phyloP scores from a whole-genome alignment of 495 filamentous ascomycete genomes.

The Hyaloscypha bicolor region DNA sequence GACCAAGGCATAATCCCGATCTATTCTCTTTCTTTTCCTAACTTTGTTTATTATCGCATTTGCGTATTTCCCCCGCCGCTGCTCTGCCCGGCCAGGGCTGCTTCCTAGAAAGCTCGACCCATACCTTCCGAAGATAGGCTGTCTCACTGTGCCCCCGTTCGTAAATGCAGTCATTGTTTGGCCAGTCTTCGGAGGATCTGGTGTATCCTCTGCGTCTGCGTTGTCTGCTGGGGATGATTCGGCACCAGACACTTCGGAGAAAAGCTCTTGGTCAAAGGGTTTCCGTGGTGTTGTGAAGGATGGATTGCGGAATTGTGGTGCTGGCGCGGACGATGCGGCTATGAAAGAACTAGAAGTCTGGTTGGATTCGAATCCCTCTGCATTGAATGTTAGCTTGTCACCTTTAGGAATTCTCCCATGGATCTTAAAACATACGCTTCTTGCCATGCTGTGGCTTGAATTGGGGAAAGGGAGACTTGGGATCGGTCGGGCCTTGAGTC shows the following conservation, averaged over 20 bases:
- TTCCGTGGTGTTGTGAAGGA: constrained; percentile 83
- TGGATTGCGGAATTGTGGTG: constrained; percentile 60
- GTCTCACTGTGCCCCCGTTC: constrained; percentile 44
- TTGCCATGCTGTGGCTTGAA: constrained; percentile 45
- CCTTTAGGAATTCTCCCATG: background rate
- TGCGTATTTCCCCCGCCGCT: constrained; percentile 53
- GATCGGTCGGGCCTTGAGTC: constrained; percentile 55
- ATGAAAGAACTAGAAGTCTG: constrained; percentile 34
- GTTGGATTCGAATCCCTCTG: constrained; percentile 30
- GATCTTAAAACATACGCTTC: constrained; percentile 49
- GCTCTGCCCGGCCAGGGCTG: constrained; percentile 58
- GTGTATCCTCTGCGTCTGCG: constrained; percentile 69
- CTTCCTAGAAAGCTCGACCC: constrained; percentile 40
- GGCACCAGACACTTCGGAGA: constrained; percentile 70
- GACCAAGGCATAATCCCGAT: constrained; percentile 44
- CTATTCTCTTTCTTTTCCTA: constrained; percentile 54
- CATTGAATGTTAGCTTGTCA: constrained; percentile 28
- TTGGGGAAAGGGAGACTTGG: constrained; percentile 61
- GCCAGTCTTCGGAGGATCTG: constrained; percentile 56
- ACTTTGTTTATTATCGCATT: constrained; percentile 54
- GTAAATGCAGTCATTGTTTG: constrained; percentile 41
- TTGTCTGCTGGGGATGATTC: constrained; percentile 78
- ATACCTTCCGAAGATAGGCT: constrained; percentile 52
- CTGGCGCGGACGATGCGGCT: constrained; percentile 37
- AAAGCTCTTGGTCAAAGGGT: constrained; percentile 59